phyloP scores from a whole-genome alignment of 345 rosid genomes.

The Pistacia atlantica region DNA sequence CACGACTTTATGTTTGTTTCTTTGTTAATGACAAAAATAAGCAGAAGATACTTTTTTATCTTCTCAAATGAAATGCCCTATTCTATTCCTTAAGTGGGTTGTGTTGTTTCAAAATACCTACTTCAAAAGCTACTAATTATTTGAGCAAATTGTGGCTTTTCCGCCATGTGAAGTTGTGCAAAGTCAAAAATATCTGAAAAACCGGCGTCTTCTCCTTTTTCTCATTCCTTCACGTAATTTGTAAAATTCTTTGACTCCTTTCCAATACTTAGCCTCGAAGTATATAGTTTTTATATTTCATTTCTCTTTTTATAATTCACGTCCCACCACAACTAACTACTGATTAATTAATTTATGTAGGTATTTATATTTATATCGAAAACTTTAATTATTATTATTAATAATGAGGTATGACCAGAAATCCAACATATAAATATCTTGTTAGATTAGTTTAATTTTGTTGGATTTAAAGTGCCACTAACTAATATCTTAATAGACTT shows the following conservation, averaged over 20 bases:
- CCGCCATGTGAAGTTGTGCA: background rate
- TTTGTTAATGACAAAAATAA: background rate
- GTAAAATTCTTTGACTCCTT: slow-evolving; percentile 5
- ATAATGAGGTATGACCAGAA: no score
- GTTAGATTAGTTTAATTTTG: no score
- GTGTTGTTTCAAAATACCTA: background rate
- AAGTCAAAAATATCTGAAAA: background rate
- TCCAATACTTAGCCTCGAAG: slow-evolving; percentile 21
- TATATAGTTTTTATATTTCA: background rate
- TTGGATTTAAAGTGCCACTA: background rate
- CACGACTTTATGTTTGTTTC: background rate
- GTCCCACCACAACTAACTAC: no score
- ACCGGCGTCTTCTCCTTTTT: no score
- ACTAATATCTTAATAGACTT: no score
- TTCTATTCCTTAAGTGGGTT: slow-evolving; percentile 14
- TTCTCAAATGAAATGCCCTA: no score
- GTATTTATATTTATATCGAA: no score
- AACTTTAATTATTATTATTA: no score
- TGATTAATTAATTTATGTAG: no score
- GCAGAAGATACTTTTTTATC: background rate
- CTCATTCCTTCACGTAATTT: background rate
- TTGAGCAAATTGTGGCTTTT: background rate
- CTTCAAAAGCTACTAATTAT: background rate
- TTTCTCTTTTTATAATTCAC: background rate
- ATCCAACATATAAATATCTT: no score